phyloP scores from a whole-genome alignment of 768 basidiomycete genomes.

The Daedaleopsis sinensis region DNA sequence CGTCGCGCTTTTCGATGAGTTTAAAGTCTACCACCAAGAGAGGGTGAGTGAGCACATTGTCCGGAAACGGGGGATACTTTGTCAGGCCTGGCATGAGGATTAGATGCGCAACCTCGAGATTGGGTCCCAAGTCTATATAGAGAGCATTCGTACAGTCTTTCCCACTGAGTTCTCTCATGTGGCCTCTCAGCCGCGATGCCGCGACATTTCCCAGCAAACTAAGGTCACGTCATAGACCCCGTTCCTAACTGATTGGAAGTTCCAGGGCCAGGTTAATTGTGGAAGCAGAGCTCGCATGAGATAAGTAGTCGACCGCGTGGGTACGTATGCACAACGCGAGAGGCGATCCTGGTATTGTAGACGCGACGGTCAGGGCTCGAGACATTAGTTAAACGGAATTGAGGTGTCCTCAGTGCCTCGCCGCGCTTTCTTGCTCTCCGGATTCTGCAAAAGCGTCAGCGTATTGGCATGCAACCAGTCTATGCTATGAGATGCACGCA shows the following conservation, averaged over 20 bases:
- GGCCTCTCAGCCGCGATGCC: too few species aligned
- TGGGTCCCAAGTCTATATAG: too few species aligned
- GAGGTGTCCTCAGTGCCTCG: neutral
- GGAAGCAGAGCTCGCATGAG: too few species aligned
- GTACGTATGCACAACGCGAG: too few species aligned
- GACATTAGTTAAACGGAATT: neutral
- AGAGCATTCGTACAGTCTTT: too few species aligned
- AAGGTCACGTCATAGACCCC: too few species aligned
- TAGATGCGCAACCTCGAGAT: neutral
- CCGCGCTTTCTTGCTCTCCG: neutral
- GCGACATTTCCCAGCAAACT: too few species aligned
- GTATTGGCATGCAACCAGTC: neutral
- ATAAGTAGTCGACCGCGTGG: too few species aligned
- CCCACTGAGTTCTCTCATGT: too few species aligned
- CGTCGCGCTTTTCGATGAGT: slow-evolving; percentile 40
- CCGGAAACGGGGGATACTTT: slow-evolving; percentile 45
- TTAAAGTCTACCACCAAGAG: slow-evolving; percentile 50
- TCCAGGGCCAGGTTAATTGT: too few species aligned
- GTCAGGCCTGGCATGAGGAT: slow-evolving; percentile 10
- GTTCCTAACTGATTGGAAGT: too few species aligned
- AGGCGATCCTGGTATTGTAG: too few species aligned
- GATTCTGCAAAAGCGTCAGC: neutral
- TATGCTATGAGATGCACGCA: slow-evolving; percentile 6
- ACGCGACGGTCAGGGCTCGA: neutral
- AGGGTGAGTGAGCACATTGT: slow-evolving; percentile 46